Evolutionary conservation across 768 basidiomycete species (phyloP).

Genomic region (Russula sp.): DNA sequence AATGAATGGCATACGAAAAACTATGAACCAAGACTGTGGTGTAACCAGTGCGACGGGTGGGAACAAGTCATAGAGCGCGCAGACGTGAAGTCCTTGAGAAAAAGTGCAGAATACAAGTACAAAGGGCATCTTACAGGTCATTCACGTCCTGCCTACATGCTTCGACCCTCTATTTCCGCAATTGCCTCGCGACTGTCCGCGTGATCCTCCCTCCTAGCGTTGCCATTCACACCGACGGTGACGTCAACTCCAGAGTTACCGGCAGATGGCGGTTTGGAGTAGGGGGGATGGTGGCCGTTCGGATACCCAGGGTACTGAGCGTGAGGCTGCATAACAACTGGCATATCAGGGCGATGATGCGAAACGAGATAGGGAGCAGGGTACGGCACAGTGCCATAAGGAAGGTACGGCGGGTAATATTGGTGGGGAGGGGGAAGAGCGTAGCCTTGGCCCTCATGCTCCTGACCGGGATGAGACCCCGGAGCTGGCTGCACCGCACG

Average conservation of each 20-base stretch:
- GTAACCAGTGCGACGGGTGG: constrained; percentile 10
- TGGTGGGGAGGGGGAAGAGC: constrained; percentile 41
- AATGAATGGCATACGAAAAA: constrained; percentile 3
- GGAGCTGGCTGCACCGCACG: constrained; percentile 40
- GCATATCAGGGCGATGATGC: constrained; percentile 37
- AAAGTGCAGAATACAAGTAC: constrained; percentile 21
- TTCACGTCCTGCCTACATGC: constrained; percentile 24
- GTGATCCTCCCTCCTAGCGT: constrained; percentile 28
- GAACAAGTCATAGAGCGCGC: not conserved
- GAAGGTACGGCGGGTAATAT: constrained; percentile 50
- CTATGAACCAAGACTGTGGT: not conserved
- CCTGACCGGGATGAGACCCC: constrained; percentile 40
- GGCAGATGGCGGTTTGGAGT: constrained; percentile 42
- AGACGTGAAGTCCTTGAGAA: constrained; percentile 18
- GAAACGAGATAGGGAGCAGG: constrained; percentile 47
- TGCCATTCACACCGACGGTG: constrained; percentile 21
- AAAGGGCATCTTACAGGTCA: constrained; percentile 28
- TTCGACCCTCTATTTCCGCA: constrained; percentile 27
- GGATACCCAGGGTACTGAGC: constrained; percentile 32
- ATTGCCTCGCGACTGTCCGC: constrained; percentile 26
- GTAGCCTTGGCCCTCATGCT: constrained; percentile 35
- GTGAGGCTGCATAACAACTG: constrained; percentile 28
- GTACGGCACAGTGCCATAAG: constrained; percentile 48
- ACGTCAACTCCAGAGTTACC: constrained; percentile 36
- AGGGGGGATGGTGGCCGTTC: constrained; percentile 42